Conservation (phyloP, 164 flowering plant species). For the Umbilicus rupestris region DNA sequence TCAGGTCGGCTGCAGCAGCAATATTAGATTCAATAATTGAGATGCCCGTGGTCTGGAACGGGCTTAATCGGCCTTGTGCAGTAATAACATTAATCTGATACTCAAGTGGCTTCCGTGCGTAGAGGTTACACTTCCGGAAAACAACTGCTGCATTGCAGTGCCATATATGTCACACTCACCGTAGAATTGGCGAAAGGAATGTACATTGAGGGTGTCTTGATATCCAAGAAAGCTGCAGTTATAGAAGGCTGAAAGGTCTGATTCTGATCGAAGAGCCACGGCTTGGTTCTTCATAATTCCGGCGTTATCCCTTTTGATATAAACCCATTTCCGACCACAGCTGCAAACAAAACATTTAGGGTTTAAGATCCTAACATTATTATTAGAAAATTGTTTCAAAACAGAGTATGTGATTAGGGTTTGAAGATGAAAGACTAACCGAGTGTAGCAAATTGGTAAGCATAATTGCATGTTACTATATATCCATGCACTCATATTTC, state of each 20-base stretch:
- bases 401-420: too few species aligned
- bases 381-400: too few species aligned
- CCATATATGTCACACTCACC: slow-evolving; percentile 55
- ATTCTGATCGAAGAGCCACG: slow-evolving; percentile 26
- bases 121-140: slow-evolving; percentile 42
- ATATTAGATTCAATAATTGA: slow-evolving; percentile 15
- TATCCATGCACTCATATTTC: too few species aligned
- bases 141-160: slow-evolving; percentile 52
- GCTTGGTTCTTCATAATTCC: slow-evolving; percentile 36
- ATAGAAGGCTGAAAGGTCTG: slow-evolving; percentile 28
- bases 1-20: slow-evolving; percentile 8
- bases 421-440: too few species aligned
- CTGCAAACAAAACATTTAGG: too few species aligned
- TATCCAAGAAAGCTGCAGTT: slow-evolving; percentile 34
- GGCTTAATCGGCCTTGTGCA: slow-evolving; percentile 32
- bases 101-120: slow-evolving; percentile 31
- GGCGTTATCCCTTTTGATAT: slow-evolving; percentile 30
- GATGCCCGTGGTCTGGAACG: slow-evolving; percentile 28
- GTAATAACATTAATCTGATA: slow-evolving; percentile 21
- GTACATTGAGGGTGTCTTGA: slow-evolving; percentile 49
- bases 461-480: too few species aligned
- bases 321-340: slow-evolving; percentile 25
- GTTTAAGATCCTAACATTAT: too few species aligned
- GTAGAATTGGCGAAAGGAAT: slow-evolving; percentile 39
- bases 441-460: slow-evolving; percentile 85